Evolutionary conservation across 805 yeast species (phyloP).

Genomic region (Yamadazyma insecticola): DNA sequence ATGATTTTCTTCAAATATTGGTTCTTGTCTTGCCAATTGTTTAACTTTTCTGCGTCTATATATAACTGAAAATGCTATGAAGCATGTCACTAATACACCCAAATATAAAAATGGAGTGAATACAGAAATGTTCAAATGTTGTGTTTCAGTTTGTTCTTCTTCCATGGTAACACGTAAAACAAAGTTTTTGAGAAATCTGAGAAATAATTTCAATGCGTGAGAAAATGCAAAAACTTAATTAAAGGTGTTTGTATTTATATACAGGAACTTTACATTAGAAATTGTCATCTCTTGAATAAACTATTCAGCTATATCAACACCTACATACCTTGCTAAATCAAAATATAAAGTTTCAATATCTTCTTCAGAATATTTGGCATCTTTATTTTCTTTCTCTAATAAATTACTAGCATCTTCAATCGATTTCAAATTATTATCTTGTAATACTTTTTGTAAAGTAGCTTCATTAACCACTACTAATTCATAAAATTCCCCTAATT

Average conservation of each 20-base stretch:
- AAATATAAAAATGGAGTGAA: conserved; percentile 74
- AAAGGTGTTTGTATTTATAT: neutral
- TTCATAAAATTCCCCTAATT: conserved; percentile 70
- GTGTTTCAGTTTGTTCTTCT: conserved; percentile 16
- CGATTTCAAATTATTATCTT: conserved; percentile 10
- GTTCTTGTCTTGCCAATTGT: conserved; percentile 55
- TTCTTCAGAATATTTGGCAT: conserved; percentile 28
- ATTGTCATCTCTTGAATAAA: no score
- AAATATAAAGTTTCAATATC: conserved; percentile 53
- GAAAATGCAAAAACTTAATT: no score
- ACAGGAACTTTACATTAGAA: neutral
- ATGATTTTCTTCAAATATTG: conserved; percentile 69
- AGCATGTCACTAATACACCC: conserved; percentile 59
- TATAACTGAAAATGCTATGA: conserved; percentile 62
- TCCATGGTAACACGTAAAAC: no score
- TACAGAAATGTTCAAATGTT: conserved; percentile 30
- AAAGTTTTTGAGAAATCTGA: no score
- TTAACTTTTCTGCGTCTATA: conserved; percentile 57
- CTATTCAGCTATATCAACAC: conserved; percentile 35
- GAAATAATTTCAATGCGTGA: no score
- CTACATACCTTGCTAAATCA: conserved; percentile 65
- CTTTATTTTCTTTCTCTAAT: conserved; percentile 3
- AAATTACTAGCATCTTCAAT: conserved; percentile 8
- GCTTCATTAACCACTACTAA: conserved; percentile 61
- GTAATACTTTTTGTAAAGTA: conserved; percentile 19